Evolutionary conservation across 345 rosid genomes (phyloP), one percentile per base, ranked within the genome.

Genomic region (Euphorbia pulcherrima): DNA sequence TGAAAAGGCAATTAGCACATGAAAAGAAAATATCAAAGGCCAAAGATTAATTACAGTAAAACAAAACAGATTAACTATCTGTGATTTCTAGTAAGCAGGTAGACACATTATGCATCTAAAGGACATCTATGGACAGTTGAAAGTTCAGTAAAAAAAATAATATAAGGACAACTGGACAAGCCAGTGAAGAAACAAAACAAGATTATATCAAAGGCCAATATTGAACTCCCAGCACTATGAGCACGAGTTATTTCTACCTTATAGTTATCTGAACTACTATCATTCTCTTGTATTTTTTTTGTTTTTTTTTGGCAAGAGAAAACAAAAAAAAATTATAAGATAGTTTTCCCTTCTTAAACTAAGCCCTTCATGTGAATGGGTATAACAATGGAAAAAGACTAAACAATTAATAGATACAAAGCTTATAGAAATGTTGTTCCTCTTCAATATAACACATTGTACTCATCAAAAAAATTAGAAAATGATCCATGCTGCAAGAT

Each of bases 1-100:
- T 47, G 82, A 63, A 8, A 68, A 62, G 74, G 62, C 13, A 11
- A n/a, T 62, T 59, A 59, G 29, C 24, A 47, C 26, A 11, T 2
- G 40, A 5, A 51, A 28, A 35, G 24, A 24, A 28, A 62, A 35
- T 21, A 47, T 48, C 27, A 41, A 24, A 26, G 20, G 21, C 47
- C 54, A 40, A 10, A 27, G 39, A 21, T 14, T 53, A 50, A 23
- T 27, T 21, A 35, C 24, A 17, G 23, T n/a, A n/a, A n/a, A n/a
- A n/a, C n/a, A 50, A 35, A 14, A 68, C 23, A 0, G 37, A 58
- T n/a, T n/a, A n/a, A n/a, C n/a, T n/a, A n/a, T n/a, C n/a, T n/a
- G n/a, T 39, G 16, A 29, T 40, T 62, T 24, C 10, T 16, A 0
- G 29, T 26, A 62, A 44, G 33, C 23, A 24, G 5, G 27, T 62